phyloP scores from a whole-genome alignment of 768 basidiomycete genomes.

The Podaxis sp. region DNA sequence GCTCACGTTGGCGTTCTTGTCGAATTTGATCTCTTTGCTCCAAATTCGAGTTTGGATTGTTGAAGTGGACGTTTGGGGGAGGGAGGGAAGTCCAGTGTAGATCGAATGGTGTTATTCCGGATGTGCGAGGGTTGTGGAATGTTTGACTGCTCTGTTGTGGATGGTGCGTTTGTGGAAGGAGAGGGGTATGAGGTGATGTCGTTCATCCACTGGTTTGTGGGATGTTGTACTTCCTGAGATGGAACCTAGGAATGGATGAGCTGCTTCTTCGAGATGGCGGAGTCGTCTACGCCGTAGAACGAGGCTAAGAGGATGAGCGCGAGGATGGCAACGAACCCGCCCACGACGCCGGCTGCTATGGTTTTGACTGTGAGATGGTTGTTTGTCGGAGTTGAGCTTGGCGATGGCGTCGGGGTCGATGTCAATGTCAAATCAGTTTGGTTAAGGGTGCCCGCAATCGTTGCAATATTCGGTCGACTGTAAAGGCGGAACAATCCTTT shows the following conservation, averaged over 20 bases:
- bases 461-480: not conserved
- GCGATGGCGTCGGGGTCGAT: not conserved
- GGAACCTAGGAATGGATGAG: not conserved
- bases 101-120: not conserved
- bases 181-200: not conserved
- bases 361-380: not conserved
- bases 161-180: not conserved
- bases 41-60: not conserved
- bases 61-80: not conserved
- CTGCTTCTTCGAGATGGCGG: not conserved
- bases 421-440: not conserved
- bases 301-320: not conserved
- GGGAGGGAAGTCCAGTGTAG: not conserved
- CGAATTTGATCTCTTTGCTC: not conserved
- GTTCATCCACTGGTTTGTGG: not conserved
- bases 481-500: not conserved
- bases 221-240: not conserved
- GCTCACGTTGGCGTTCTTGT: not conserved
- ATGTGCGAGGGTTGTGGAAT: not conserved
- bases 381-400: not conserved
- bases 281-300: constrained; percentile 2
- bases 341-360: constrained; percentile 8
- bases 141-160: not conserved
- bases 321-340: constrained; percentile 6
- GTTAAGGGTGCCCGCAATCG: not conserved